Evolutionary conservation across 306 rosid species (phyloP), one percentile per base, ranked within the genome.

Genomic region (Dicorynia guianensis): DNA sequence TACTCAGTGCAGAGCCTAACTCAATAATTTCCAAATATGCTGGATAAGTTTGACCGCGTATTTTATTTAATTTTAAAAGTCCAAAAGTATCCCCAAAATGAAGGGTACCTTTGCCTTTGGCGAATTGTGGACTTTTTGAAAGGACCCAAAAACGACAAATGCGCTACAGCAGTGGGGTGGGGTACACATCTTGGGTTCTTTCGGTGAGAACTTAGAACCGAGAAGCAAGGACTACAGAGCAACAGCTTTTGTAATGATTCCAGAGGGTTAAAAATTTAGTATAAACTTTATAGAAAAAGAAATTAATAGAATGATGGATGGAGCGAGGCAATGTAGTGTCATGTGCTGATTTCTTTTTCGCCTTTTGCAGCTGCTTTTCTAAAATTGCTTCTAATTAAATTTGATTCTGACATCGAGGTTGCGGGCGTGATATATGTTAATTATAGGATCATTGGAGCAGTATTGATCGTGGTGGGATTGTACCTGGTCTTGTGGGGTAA

Each of bases 401-500:
- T 69, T 75, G 56, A 69, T 75, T 35, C 49, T n/a, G 38, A 43
- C 0, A 33, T 65, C 36, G 30, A 18, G 15, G 54, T 43, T 25
- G 5, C 79, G 76, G 36, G 63, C 46, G 49, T 42, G 69, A 15
- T n/a, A n/a, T n/a, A n/a, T 77, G 80, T 62, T 25, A 25, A 25
- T 25, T 81, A 52, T 81, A 95, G 99, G 91, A 92, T 95, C 49
- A 90, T 95, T 53, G 99, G 99, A 72, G 99, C 99, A 60, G 84
- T 79, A 54, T 67, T 92, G 88, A 95, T 95, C 77, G 82, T 95
- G 35, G 71, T 71, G 65, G 99, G 99, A 63, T 80, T 95, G 30
- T 95, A 95, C 85, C 68, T 89, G 9, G 99, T 95, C 35, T 63
- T 95, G 82, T 95, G 97, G 97, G 99, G 99, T 4, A 95, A 92